These are phyloP conservation scores for Trichosporon sp. DNA, from an alignment of 1,284 basidiomycete genomes.

Conservation along the genomic window DNA sequence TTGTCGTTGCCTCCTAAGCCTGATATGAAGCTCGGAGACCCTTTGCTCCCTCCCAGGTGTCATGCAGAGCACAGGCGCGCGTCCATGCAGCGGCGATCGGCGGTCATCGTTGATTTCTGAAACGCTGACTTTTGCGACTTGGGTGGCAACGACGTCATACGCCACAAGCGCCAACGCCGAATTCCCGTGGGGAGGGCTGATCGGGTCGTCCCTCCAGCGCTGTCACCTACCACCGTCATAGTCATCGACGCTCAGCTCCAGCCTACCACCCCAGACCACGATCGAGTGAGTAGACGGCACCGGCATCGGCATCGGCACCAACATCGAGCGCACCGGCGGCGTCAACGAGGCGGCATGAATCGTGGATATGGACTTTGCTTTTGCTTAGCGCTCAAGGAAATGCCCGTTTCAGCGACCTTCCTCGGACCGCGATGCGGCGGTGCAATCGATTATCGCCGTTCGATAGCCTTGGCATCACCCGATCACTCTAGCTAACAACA, in stretches of 20 bases:
- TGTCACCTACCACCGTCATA: slow-evolving; percentile 3
- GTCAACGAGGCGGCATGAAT: background rate
- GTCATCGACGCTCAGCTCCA: slow-evolving; percentile 2
- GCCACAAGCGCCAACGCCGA: background rate
- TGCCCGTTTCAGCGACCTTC: background rate
- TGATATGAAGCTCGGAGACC: background rate
- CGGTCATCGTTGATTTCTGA: background rate
- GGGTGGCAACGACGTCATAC: background rate
- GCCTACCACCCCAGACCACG: background rate
- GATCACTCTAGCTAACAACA: background rate
- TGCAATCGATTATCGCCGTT: background rate
- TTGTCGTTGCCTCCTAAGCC: background rate
- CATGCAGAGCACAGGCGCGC: background rate
- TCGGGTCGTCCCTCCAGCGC: background rate
- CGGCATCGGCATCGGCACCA: background rate
- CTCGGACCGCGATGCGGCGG: background rate
- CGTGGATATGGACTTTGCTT: background rate
- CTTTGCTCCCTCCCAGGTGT: background rate
- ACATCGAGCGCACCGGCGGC: background rate
- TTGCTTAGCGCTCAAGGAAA: background rate
- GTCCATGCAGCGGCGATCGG: background rate
- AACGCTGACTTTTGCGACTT: background rate
- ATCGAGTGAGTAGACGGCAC: background rate
- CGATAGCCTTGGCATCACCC: background rate
- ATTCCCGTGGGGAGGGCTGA: slow-evolving; percentile 1